These are phyloP conservation scores for Volvariella volvacea DNA, from an alignment of 1,284 basidiomycete species.

Conservation along the genomic window DNA sequence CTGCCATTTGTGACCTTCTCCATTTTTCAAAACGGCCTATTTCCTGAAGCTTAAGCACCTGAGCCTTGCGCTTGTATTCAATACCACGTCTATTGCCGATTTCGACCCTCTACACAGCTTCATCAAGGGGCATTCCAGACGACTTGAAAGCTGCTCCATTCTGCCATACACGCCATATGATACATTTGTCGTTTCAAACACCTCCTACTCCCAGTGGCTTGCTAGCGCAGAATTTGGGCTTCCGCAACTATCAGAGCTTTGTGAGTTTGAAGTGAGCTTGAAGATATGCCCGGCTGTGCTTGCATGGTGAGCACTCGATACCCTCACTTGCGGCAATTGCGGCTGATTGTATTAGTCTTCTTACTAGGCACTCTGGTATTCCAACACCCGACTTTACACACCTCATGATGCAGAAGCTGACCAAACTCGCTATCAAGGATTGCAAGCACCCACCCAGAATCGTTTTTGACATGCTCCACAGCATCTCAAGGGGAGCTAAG, in stretches of 20 bases:
- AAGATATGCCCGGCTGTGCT: not conserved
- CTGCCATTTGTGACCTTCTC: constrained; percentile 9
- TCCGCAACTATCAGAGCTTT: not conserved
- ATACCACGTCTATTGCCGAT: constrained; percentile 6
- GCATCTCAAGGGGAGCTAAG: too few species aligned
- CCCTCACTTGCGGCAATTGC: too few species aligned
- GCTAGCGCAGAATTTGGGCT: not conserved
- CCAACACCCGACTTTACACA: too few species aligned
- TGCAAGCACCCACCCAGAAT: too few species aligned
- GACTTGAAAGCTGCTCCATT: constrained; percentile 9
- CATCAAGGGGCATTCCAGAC: constrained; percentile 10
- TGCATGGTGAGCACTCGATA: too few species aligned
- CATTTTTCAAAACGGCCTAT: constrained; percentile 11
- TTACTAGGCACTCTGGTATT: too few species aligned
- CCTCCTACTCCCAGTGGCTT: not conserved
- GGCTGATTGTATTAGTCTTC: too few species aligned
- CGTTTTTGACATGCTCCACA: too few species aligned
- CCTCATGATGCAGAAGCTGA: too few species aligned
- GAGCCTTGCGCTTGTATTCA: constrained; percentile 9
- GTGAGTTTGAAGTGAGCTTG: not conserved
- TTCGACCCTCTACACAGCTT: constrained; percentile 9
- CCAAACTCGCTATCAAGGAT: too few species aligned
- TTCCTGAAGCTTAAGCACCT: constrained; percentile 14
- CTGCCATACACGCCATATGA: not conserved
- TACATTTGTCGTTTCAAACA: not conserved